Evolutionary conservation across 2,329 filamentous ascomycete species (phyloP).

Genomic region (Fusarium musae): DNA sequence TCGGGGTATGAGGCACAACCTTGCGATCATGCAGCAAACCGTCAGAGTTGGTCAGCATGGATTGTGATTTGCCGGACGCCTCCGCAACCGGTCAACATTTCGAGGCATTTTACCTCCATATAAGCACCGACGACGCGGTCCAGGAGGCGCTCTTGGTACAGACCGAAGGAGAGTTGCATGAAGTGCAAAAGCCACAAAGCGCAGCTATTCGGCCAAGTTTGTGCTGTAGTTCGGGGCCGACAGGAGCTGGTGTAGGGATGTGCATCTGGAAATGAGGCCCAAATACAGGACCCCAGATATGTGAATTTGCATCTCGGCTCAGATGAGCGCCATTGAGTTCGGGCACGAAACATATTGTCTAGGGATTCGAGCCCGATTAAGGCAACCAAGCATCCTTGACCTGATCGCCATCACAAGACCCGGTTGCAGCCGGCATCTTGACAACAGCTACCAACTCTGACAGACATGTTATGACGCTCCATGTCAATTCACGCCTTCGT

Average conservation of each 20-base stretch:
- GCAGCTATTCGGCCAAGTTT: conserved; percentile 23
- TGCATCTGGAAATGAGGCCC: conserved; percentile 32
- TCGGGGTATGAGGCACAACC: conserved; percentile 21
- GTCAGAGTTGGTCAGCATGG: conserved; percentile 25
- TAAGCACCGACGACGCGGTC: conserved; percentile 38
- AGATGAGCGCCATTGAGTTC: conserved; percentile 23
- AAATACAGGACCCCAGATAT: conserved; percentile 14
- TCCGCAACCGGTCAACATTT: conserved; percentile 38
- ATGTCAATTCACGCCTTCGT: conserved; percentile 8
- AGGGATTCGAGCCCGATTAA: conserved; percentile 25
- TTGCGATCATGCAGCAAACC: conserved; percentile 40
- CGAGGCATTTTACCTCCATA: conserved; percentile 18
- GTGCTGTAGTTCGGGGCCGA: conserved; percentile 9
- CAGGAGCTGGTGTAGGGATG: conserved; percentile 8
- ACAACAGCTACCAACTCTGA: conserved; percentile 31
- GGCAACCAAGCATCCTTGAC: conserved; percentile 33
- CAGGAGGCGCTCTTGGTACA: conserved; percentile 29
- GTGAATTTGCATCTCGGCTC: conserved; percentile 14
- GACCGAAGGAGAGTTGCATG: conserved; percentile 39
- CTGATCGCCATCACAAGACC: conserved; percentile 36
- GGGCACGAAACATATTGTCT: conserved; percentile 2
- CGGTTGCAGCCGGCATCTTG: conserved; percentile 31
- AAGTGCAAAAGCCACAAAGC: conserved; percentile 24
- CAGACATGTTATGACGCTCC: conserved; percentile 14
- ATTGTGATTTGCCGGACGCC: conserved; percentile 27